phyloP scores from a whole-genome alignment of 192 early-diverging fungal species.

The Coemansia sp. region DNA sequence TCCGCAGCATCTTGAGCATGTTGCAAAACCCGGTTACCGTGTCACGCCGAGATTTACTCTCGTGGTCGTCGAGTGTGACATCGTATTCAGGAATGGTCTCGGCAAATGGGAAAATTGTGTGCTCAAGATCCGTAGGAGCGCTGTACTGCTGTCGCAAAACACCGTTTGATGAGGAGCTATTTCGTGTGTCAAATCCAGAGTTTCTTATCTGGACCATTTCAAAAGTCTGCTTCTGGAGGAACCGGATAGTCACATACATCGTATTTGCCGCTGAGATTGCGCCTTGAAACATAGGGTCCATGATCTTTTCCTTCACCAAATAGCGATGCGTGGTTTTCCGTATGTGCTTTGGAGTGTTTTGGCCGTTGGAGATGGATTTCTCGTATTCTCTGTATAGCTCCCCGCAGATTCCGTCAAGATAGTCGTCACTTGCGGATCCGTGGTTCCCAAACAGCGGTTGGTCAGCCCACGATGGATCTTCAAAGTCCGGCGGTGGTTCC shows the following conservation, averaged over 20 bases:
- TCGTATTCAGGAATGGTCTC: conserved; percentile 25
- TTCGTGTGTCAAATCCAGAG: conserved; percentile 16
- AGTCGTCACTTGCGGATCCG: conserved; percentile 13
- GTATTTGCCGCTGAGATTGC: conserved; percentile 11
- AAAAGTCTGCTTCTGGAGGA: conserved; percentile 20
- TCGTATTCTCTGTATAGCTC: conserved; percentile 33
- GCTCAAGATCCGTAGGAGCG: conserved; percentile 2
- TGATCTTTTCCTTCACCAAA: conserved; percentile 5
- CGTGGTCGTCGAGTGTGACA: not conserved
- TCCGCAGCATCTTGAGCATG: conserved; percentile 34
- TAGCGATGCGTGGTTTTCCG: not conserved
- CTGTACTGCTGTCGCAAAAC: conserved; percentile 17
- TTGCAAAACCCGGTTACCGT: conserved; percentile 31
- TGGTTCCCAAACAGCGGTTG: conserved; percentile 36
- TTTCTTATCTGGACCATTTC: conserved; percentile 21
- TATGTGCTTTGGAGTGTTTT: conserved; percentile 29
- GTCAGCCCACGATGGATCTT: conserved; percentile 23
- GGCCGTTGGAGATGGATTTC: not conserved
- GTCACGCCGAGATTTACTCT: conserved; percentile 7
- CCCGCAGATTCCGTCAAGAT: conserved; percentile 25
- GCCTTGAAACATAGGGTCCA: conserved; percentile 2
- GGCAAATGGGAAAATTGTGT: conserved; percentile 40
- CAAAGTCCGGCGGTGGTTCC: conserved; percentile 46
- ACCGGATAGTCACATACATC: conserved; percentile 17
- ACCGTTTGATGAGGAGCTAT: not conserved